phyloP scores from a whole-genome alignment of 2,329 filamentous ascomycete genomes.

The Penicillium sp. region DNA sequence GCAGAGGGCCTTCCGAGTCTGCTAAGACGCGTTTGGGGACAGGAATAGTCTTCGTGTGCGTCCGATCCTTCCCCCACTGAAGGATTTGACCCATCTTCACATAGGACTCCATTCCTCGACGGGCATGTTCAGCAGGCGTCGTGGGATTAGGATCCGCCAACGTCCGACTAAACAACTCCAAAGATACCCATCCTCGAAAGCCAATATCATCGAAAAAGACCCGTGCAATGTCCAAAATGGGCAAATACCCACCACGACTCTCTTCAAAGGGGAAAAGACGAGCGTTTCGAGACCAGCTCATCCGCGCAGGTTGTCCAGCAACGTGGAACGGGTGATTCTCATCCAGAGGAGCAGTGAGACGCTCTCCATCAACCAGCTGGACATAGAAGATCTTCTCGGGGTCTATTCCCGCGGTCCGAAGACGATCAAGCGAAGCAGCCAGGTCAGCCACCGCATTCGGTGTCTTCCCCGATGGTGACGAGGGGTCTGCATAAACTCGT shows the following conservation, averaged over 20 bases:
- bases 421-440: constrained; percentile 48
- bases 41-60: neutral
- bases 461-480: constrained; percentile 46
- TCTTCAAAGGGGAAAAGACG: constrained; percentile 61
- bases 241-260: constrained; percentile 59
- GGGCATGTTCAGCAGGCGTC: constrained; percentile 20
- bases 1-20: constrained; percentile 12
- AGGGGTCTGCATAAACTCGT: constrained; percentile 65
- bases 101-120: constrained; percentile 22
- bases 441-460: constrained; percentile 50
- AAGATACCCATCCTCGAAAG: constrained; percentile 21
- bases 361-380: constrained; percentile 68
- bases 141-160: constrained; percentile 21
- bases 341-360: constrained; percentile 47
- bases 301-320: constrained; percentile 53
- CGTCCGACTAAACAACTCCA: constrained; percentile 22
- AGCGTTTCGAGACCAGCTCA: constrained; percentile 74
- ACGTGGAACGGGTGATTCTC: constrained; percentile 50
- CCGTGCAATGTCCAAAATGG: constrained; percentile 53
- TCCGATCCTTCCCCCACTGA: constrained; percentile 15
- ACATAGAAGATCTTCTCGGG: constrained; percentile 64
- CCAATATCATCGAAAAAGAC: constrained; percentile 21
- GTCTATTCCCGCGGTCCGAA: constrained; percentile 51
- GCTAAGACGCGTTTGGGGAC: neutral
- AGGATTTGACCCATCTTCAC: constrained; percentile 16